phyloP scores from a whole-genome alignment of 306 rosid genomes.

The Cicer bijugum region DNA sequence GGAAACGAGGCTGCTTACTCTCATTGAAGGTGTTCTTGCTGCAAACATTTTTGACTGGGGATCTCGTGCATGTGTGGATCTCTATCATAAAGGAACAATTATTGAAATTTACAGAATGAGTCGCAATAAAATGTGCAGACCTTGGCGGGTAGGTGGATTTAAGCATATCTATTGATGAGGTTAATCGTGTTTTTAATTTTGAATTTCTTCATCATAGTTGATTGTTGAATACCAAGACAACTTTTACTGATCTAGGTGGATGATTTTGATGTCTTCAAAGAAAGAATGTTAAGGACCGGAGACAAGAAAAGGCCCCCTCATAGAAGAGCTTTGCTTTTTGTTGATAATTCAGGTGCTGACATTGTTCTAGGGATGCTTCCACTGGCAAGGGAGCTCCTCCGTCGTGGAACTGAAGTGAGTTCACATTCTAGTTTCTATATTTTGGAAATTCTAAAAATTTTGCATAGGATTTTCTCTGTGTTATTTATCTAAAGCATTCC shows the following conservation, averaged over 20 bases:
- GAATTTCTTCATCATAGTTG: conserved; percentile 31
- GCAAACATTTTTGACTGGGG: conserved; percentile 99
- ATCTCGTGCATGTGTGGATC: conserved; percentile 97
- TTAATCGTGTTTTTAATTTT: neutral
- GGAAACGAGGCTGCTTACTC: conserved; percentile 85
- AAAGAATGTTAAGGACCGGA: conserved; percentile 76
- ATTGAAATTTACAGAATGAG: conserved; percentile 99
- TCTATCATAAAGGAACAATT: conserved; percentile 95
- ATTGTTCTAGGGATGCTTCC: conserved; percentile 99
- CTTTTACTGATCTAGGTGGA: conserved; percentile 72
- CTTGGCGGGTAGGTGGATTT: conserved; percentile 76
- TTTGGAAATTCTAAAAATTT: conserved; percentile 14
- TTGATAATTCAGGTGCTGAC: conserved; percentile 97
- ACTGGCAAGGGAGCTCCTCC: conserved; percentile 93
- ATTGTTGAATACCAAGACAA: conserved; percentile 24
- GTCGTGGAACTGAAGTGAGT: conserved; percentile 92
- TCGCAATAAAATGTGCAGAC: conserved; percentile 96
- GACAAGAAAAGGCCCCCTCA: conserved; percentile 66
- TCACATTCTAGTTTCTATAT: conserved; percentile 12
- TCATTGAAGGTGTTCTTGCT: conserved; percentile 98
- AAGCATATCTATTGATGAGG: neutral
- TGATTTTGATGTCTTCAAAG: conserved; percentile 79
- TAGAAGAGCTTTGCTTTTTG: conserved; percentile 89
- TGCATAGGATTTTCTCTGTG: neutral
- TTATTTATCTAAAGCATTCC: neutral